These are phyloP conservation scores for Blastocladiella emersonii DNA, from an alignment of 371 early-diverging fungal species.

Conservation along the genomic window DNA sequence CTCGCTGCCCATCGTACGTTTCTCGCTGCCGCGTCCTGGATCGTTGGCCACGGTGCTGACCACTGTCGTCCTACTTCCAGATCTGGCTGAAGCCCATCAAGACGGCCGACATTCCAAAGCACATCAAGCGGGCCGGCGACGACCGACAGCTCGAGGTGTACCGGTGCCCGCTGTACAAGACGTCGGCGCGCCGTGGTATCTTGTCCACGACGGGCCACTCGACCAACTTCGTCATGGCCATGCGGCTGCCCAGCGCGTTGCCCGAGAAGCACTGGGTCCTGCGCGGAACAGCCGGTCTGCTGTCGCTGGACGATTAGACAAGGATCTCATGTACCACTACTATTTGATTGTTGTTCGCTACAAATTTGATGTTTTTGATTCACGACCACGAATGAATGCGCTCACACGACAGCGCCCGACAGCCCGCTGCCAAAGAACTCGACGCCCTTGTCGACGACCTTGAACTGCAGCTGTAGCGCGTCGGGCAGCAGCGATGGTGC, in stretches of 20 bases:
- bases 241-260: conserved; percentile 21
- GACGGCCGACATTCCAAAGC: neutral
- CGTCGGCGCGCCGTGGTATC: conserved; percentile 36
- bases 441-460: neutral
- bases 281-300: conserved; percentile 34
- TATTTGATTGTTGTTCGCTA: neutral
- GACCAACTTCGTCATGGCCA: conserved; percentile 37
- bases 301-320: conserved; percentile 10
- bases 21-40: neutral
- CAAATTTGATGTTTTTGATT: no score
- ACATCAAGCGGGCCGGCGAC: neutral
- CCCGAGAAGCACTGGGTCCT: conserved; percentile 33
- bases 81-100: conserved; percentile 1
- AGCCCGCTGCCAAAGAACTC: neutral
- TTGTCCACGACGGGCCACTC: conserved; percentile 40
- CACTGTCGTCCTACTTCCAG: neutral
- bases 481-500: neutral
- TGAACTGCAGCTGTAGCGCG: neutral
- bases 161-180: conserved; percentile 39
- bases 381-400: no score
- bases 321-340: no score
- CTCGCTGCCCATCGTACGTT: conserved; percentile 28
- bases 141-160: conserved; percentile 11
- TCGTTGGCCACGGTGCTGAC: neutral
- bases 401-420: neutral